A percentile compares a stretch with the other conserved stretches of the same genome.
phyloP scores from a whole-genome alignment of 768 basidiomycete species.

The Sistotremastrum suecicum region DNA sequence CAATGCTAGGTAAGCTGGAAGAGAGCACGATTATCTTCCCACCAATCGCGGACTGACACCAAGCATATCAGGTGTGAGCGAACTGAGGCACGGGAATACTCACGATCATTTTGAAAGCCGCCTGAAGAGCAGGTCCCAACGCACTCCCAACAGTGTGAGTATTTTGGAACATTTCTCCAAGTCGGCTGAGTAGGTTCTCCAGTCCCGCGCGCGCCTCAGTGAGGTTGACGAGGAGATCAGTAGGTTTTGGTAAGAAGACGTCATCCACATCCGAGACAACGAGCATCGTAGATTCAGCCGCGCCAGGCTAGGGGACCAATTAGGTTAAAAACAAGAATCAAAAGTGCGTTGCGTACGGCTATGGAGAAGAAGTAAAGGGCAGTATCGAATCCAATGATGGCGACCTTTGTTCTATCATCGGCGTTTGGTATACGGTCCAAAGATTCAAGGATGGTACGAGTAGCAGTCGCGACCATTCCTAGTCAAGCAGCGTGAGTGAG shows the following conservation, averaged over 20 bases:
- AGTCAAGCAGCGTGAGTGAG: too few species aligned
- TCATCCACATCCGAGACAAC: constrained; percentile 96
- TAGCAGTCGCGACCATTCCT: constrained; percentile 99
- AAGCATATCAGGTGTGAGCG: neutral
- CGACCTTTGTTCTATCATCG: constrained; percentile 82
- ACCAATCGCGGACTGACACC: constrained; percentile 66
- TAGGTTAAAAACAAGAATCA: neutral
- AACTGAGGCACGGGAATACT: constrained; percentile 6
- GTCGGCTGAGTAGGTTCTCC: constrained; percentile 65
- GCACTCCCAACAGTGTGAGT: constrained; percentile 88
- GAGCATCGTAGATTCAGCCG: constrained; percentile 79
- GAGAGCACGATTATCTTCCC: constrained; percentile 88
- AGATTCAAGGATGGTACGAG: constrained; percentile 89
- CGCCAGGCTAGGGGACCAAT: constrained; percentile 34
- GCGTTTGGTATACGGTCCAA: constrained; percentile 93
- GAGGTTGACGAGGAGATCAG: constrained; percentile 90
- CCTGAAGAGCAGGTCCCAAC: constrained; percentile 86
- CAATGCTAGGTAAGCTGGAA: constrained; percentile 73
- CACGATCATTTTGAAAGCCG: constrained; percentile 92
- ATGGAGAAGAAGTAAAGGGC: constrained; percentile 96
- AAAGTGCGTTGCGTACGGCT: constrained; percentile 35
- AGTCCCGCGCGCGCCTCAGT: constrained; percentile 68
- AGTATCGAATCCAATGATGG: constrained; percentile 83
- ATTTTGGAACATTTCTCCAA: constrained; percentile 98
- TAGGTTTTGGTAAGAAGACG: constrained; percentile 94